These are phyloP conservation scores for Maudiozyma barnettii DNA, from an alignment of 805 yeast species.

Conservation along the genomic window DNA sequence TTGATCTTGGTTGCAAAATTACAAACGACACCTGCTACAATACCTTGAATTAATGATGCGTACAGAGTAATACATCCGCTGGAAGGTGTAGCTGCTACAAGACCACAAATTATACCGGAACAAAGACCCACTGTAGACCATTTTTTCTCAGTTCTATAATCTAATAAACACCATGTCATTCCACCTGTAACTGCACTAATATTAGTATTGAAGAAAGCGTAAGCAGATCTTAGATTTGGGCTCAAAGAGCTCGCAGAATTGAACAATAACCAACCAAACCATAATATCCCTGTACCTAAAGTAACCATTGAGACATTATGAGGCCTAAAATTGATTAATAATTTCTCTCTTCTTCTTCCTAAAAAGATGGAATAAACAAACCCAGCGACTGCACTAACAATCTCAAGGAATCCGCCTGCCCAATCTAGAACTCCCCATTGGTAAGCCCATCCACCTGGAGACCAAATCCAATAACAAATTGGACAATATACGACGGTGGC, in stretches of 20 bases:
- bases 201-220: constrained; percentile 88
- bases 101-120: constrained; percentile 90
- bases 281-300: constrained; percentile 74
- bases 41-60: constrained; percentile 81
- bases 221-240: constrained; percentile 75
- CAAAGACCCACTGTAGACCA: constrained; percentile 94
- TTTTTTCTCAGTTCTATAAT: constrained; percentile 77
- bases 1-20: constrained; percentile 85
- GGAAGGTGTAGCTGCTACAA: constrained; percentile 95
- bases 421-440: constrained; percentile 89
- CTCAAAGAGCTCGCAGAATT: constrained; percentile 83
- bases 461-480: constrained; percentile 94
- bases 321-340: constrained; percentile 82
- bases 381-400: constrained; percentile 83
- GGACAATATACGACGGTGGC: constrained; percentile 90
- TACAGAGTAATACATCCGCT: constrained; percentile 86
- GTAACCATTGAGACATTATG: constrained; percentile 90
- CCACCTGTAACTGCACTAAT: constrained; percentile 86
- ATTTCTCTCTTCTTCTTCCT: constrained; percentile 66
- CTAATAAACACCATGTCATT: constrained; percentile 82
- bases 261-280: constrained; percentile 96
- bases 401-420: constrained; percentile 97
- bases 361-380: constrained; percentile 73
- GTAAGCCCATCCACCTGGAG: constrained; percentile 85
- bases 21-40: constrained; percentile 73